Base-by-base conservation (phyloP, 106 monocot genomes). In the Amphibolis antarctica region DNA sequence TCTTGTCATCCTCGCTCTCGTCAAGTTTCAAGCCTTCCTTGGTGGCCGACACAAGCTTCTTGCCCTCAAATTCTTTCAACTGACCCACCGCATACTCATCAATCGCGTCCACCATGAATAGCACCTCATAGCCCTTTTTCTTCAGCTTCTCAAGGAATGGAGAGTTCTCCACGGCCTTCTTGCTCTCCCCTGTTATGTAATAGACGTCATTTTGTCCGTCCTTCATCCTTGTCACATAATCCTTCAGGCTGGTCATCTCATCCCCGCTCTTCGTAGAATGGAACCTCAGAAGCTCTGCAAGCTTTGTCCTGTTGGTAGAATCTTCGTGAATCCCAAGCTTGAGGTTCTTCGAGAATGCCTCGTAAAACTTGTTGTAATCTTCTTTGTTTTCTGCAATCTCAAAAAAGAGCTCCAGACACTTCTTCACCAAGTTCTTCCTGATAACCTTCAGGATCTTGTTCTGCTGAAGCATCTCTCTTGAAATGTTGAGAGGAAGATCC, bases 101-200 rank as follows among this genome's bases (percentile, higher is more conserved):
- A 46, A 68, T 68, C 10, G 68, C 57, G 22, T 68, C 68, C 9
- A 68, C 58, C 68, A 68, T 68, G 68, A 22, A 68, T 3, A 68
- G 68, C 25, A 68, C 68, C 45, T 68, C 68, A n/a, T 68, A 68
- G 23, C 68, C 68, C 57, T 27, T 56, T 5, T 68, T 68, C 68
- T 58, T 68, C 18, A 68, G 57, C 44, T 46, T 68, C 68, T 68
- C 68, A 10, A 68, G 56, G 46, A 68, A 68, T 36, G 68, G 68
- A n/a, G 56, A 68, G 44, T 68, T 68, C 68, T 68, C 68, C 12
- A 68, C 68, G 5, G 56, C 55, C 57, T 68, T 68, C 43, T 68
- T 68, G 56, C 68, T 68, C 68, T 68, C 68, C 17, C 68, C 68
- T 7, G 68, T 68, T 25, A 68, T 68, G 56, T 68, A 68, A 57